phyloP scores from a whole-genome alignment of 306 rosid genomes.

The Medicago ruthenica region DNA sequence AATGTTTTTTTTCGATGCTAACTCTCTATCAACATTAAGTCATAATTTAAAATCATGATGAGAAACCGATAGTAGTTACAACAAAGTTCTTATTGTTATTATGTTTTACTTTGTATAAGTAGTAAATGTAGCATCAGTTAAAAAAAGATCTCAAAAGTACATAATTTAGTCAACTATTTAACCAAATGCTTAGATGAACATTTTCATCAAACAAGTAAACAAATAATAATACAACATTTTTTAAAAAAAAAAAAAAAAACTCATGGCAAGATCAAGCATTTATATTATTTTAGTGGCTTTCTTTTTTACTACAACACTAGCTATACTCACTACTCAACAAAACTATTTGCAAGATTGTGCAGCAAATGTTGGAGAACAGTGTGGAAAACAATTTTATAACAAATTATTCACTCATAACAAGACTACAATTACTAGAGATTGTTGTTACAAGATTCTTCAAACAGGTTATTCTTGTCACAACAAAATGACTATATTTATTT shows the following conservation, averaged over 20 bases:
- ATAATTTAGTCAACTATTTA: background rate
- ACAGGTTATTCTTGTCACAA: constrained; percentile 34
- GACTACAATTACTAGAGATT: background rate
- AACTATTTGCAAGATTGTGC: constrained; percentile 1
- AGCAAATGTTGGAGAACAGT: background rate
- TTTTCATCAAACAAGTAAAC: background rate
- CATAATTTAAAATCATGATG: too few species aligned
- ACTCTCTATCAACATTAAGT: too few species aligned
- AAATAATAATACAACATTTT: background rate
- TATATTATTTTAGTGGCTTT: background rate
- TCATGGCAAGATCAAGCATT: background rate
- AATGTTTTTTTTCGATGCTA: too few species aligned
- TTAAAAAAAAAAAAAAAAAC: background rate
- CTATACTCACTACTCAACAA: background rate
- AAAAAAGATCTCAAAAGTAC: background rate
- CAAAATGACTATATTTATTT: background rate
- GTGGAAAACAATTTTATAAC: background rate
- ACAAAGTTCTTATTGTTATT: background rate
- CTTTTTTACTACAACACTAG: background rate
- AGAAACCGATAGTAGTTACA: background rate
- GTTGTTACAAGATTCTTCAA: constrained; percentile 43
- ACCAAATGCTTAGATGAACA: background rate
- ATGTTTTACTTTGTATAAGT: background rate
- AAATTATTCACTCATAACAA: background rate
- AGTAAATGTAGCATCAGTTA: background rate